Conservation (phyloP, 139 green algal species). For the Coelastrella sp. region DNA sequence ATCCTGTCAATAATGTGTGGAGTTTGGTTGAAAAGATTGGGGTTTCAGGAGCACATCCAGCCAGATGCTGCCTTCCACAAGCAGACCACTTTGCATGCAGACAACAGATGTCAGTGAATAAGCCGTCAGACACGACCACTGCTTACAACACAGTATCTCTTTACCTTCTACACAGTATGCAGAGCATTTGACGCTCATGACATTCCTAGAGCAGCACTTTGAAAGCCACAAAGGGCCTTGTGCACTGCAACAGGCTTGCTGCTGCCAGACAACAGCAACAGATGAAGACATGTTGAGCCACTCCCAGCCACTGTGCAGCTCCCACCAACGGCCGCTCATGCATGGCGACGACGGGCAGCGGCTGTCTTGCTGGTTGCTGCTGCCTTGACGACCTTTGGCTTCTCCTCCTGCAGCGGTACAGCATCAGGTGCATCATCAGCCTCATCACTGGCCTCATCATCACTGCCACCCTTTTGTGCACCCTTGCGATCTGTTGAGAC, state of each 20-base stretch:
- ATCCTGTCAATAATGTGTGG: too few species aligned
- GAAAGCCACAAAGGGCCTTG: not conserved
- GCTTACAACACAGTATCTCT: too few species aligned
- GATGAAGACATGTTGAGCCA: not conserved
- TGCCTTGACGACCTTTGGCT: conserved; percentile 5
- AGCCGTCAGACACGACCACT: too few species aligned
- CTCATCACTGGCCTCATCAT: not conserved
- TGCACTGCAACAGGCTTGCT: not conserved
- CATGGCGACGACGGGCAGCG: not conserved
- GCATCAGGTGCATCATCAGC: conserved; percentile 22
- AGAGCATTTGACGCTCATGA: too few species aligned
- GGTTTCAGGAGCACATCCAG: too few species aligned
- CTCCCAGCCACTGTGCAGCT: not conserved
- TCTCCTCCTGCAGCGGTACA: conserved; percentile 21
- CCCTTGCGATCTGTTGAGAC: conserved; percentile 21
- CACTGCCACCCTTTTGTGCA: conserved; percentile 12
- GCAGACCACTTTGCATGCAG: too few species aligned
- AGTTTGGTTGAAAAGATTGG: too few species aligned
- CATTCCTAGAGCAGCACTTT: not conserved
- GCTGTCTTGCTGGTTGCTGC: conserved; percentile 26
- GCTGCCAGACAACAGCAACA: not conserved
- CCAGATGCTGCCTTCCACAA: too few species aligned
- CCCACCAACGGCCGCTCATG: not conserved
- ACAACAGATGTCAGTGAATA: too few species aligned
- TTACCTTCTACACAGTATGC: too few species aligned